Evolutionary conservation across 768 basidiomycete genomes (phyloP).

Genomic region (Agaricus subrufescens): DNA sequence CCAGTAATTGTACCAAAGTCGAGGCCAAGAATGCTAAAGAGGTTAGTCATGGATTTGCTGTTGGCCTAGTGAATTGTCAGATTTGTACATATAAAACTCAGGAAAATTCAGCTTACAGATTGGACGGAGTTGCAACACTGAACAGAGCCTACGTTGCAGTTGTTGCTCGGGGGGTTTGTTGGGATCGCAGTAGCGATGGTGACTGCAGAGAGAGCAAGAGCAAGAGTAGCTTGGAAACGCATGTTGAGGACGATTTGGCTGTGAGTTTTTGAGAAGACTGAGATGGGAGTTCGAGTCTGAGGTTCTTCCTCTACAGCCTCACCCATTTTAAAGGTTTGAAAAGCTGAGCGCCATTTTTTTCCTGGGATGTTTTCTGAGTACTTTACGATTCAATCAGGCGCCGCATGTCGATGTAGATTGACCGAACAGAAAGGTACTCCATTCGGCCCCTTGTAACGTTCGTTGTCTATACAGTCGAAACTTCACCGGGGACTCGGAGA

Average conservation of each 20-base stretch:
- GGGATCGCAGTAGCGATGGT: conserved; percentile 17
- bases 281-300: not conserved
- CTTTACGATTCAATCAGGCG: too few relatives aligned
- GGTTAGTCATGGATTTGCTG: not conserved
- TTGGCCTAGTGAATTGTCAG: not conserved
- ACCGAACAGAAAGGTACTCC: too few relatives aligned
- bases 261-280: not conserved
- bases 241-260: conserved; percentile 9
- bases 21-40: conserved; percentile 9
- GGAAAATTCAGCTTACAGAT: not conserved
- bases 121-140: conserved; percentile 18
- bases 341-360: too few relatives aligned
- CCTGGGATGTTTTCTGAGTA: too few relatives aligned
- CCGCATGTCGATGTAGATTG: too few relatives aligned
- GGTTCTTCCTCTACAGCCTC: not conserved
- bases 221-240: conserved; percentile 15
- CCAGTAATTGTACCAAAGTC: conserved; percentile 16
- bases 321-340: not conserved
- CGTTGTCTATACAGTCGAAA: too few relatives aligned
- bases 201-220: conserved; percentile 19
- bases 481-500: too few relatives aligned
- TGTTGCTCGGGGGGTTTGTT: not conserved
- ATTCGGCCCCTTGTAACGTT: too few relatives aligned
- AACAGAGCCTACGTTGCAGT: not conserved
- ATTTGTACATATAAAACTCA: not conserved